phyloP scores from a whole-genome alignment of 306 rosid species.

The Lagenaria siceraria region DNA sequence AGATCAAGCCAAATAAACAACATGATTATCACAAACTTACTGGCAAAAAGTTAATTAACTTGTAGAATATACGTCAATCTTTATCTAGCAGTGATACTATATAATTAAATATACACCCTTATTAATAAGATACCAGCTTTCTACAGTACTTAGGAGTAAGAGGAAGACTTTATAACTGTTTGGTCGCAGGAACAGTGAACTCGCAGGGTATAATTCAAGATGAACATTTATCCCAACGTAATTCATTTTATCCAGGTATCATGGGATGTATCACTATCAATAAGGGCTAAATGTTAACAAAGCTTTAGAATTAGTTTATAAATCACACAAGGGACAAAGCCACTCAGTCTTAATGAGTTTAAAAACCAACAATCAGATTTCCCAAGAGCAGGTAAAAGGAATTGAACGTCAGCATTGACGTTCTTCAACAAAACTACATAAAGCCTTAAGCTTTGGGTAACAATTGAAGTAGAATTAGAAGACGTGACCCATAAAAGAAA shows the following conservation, averaged over 20 bases:
- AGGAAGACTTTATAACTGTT: background rate
- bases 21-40: background rate
- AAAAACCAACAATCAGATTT: background rate
- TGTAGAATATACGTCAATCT: background rate
- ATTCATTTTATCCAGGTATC: background rate
- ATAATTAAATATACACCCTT: background rate
- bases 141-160: background rate
- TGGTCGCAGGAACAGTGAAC: background rate
- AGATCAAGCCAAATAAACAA: background rate
- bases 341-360: background rate
- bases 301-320: background rate
- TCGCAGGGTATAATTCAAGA: background rate
- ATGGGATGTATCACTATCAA: background rate
- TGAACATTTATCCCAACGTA: background rate
- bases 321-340: background rate
- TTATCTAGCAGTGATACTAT: background rate
- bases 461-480: background rate
- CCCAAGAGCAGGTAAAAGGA: background rate
- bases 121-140: background rate
- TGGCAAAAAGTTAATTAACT: background rate
- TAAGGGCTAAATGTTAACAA: background rate
- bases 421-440: background rate
- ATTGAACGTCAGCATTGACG: background rate
- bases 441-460: background rate
- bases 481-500: too few species aligned